These are phyloP conservation scores for Plasmodium billcollinsi DNA, from an alignment of 169 alveolate genomes.

Conservation along the genomic window DNA sequence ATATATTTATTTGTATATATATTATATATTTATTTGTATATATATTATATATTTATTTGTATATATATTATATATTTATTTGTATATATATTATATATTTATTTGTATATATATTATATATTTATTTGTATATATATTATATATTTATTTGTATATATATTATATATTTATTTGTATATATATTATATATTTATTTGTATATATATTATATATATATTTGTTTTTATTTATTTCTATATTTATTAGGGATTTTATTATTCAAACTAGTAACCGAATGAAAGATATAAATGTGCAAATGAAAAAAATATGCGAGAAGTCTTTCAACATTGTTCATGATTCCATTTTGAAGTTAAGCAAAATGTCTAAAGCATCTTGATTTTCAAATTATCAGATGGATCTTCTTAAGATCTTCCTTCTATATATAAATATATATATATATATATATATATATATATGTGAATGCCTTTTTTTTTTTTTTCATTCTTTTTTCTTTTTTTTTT, in stretches of 20 bases:
- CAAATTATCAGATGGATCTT: not conserved
- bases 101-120: not conserved
- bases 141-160: not conserved
- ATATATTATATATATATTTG: not conserved
- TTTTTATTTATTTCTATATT: not conserved
- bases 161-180: not conserved
- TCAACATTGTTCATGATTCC: slow-evolving; percentile 46
- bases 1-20: too few species aligned
- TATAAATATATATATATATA: not conserved
- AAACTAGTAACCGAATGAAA: slow-evolving; percentile 60
- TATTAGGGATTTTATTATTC: slow-evolving; percentile 70
- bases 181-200: not conserved
- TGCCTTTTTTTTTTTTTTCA: not conserved
- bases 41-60: not conserved
- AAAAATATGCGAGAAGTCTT: slow-evolving; percentile 69
- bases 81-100: not conserved
- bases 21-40: not conserved
- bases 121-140: not conserved
- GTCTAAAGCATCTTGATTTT: slow-evolving; percentile 41
- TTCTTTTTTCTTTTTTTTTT: slow-evolving; percentile 4
- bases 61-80: not conserved
- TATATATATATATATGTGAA: not conserved
- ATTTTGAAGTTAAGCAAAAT: slow-evolving; percentile 36
- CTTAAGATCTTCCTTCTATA: not conserved
- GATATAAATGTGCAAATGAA: slow-evolving; percentile 70